These are phyloP conservation scores for Ambrosia hybrid DNA, from an alignment of 140 eudicot genomes.

Conservation along the genomic window DNA sequence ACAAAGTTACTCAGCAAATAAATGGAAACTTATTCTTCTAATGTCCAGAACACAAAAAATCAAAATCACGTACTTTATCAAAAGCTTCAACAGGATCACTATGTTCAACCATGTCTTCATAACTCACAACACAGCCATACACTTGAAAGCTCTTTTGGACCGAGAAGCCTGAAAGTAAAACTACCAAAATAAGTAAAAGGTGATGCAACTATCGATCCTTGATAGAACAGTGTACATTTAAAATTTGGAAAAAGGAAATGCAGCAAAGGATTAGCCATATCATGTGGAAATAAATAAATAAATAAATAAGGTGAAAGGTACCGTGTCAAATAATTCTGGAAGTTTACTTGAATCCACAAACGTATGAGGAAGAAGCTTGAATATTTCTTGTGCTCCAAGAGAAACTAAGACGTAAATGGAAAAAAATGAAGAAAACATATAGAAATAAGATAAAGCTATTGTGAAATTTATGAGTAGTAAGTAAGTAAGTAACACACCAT, in stretches of 20 bases:
- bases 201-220: conserved; percentile 4
- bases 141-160: conserved; percentile 73
- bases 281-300: too few species aligned
- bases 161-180: conserved; percentile 51
- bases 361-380: conserved; percentile 97
- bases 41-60: not conserved
- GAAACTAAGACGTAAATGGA: too few species aligned
- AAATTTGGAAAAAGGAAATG: not conserved
- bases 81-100: conserved; percentile 52
- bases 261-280: not conserved
- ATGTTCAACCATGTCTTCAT: conserved; percentile 79
- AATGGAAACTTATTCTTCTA: conserved; percentile 11
- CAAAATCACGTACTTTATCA: conserved; percentile 59
- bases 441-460: not conserved
- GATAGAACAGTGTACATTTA: not conserved
- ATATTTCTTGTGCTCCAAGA: conserved; percentile 89
- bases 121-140: conserved; percentile 88
- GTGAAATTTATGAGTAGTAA: too few species aligned
- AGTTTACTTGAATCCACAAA: conserved; percentile 78
- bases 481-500: conserved; percentile 47
- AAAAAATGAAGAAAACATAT: conserved; percentile 16
- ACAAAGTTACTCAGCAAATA: not conserved
- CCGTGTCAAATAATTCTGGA: conserved; percentile 71
- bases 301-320: conserved; percentile 29
- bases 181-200: conserved; percentile 17